Evolutionary conservation across 2,329 filamentous ascomycete species (phyloP), one percentile per base, ranked within the genome.

Genomic region (Ophidiomyces ophidiicola): DNA sequence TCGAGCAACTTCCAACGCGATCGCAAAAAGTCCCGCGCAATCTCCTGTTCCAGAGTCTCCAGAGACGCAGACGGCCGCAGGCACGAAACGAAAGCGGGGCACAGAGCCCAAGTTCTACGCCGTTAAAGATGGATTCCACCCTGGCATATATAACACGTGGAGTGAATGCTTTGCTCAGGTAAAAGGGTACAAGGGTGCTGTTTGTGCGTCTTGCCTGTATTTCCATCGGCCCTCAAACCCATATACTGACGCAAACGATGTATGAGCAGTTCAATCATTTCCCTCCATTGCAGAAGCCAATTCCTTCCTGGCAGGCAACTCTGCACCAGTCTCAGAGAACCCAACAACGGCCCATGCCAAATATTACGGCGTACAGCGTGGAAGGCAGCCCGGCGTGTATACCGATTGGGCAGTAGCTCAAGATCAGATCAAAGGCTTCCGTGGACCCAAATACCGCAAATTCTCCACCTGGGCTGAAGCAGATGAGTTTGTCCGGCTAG

Each of bases 211-310:
- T 23, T 40, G 36, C 30, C 23, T 8, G 30, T 12, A n/a, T 14
- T 23, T 15, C 26, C 10, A 7, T 21, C 10, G 17, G 20, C 24
- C 23, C 14, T 28, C 28, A 17, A 15, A 28, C 14, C 14, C 5
- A n/a, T 10, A 18, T 25, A 19, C 34, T 34, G 30, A 41, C 8
- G 12, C 6, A 3, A 15, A 23, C n/a, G n/a, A 34, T 26, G 15
- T 11, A n/a, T 38, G 14, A 28, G 18, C 44, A 90, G 84, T 82
- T 67, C 88, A 90, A 63, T 84, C 81, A 1, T 94, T 94, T 55
- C 63, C 69, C 6, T 76, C 72, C 0, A 66, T 71, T 43, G 71
- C 78, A 46, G 85, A 94, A 44, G 88, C 88, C n/a, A 72, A 82
- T 51, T 76, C 74, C 1, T 94, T 83, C 55, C 68, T 84, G 18